Evolutionary conservation across 2,329 filamentous ascomycete genomes (phyloP), one percentile per base, ranked within the genome.

Genomic region (Aurifilum marmelostoma): DNA sequence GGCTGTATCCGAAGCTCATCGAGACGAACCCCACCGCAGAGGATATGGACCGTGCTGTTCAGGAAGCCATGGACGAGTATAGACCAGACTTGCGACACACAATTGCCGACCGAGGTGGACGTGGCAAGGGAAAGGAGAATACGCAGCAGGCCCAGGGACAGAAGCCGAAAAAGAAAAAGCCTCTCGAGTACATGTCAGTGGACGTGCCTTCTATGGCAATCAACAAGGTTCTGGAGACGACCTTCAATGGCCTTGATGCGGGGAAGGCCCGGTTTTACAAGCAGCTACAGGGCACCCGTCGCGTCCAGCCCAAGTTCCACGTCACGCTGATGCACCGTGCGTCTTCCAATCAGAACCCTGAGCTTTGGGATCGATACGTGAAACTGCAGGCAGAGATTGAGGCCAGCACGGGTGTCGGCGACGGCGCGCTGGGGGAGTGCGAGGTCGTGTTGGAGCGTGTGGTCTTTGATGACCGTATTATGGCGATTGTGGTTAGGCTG

Each of bases 261-360:
- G 79, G 88, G 5, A 81, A 87, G 21, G 82, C 87, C n/a, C 84
- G 82, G 29, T 90, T 97, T 76, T 99, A 92, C 82, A 87, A 86
- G 74, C 88, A 92, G 68, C 86, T 99, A 43, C 87, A 91, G 78
- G 85, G 91, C 73, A 86, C 85, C 2, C 86, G 90, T 27, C 92
- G 96, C 67, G 81, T 98, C 7, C 95, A 98, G 79, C 77, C 85
- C n/a, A 85, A 89, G 54, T 99, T 98, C 78, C 96, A 99, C 77
- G 92, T 99, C 69, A 99, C 96, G 0, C 86, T 99, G 52, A 93
- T 97, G 78, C 96, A 99, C 79, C 90, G 91, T 61, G 89, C 90
- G 14, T 83, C 82, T 2, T 82, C 88, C 12, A 83, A 83, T 54
- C 80, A 90, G 39, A 80, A 90, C 72, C 86, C 89, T 0, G 87